Evolutionary conservation across 148 eudicot genomes (phyloP).

Genomic region (Nepenthes mirabilis): DNA sequence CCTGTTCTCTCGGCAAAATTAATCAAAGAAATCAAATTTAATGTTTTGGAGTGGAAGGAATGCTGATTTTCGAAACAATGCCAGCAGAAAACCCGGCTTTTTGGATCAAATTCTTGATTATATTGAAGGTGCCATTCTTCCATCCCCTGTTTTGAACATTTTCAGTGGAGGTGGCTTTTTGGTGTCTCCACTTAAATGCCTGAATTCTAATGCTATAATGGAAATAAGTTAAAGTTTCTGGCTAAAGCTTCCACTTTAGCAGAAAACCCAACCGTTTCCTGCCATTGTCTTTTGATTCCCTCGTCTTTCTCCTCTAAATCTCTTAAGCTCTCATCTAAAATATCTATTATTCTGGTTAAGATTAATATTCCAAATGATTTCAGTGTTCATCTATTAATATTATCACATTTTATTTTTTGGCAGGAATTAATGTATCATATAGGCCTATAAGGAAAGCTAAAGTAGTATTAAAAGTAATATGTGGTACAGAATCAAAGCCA

Average conservation of each 20-base stretch:
- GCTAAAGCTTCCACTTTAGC: no score
- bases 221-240: no score
- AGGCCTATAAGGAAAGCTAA: constrained; percentile 87
- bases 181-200: neutral
- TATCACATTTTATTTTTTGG: no score
- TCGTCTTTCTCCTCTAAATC: no score
- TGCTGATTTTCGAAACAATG: constrained; percentile 17
- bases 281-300: no score
- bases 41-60: neutral
- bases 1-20: constrained; percentile 11
- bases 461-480: constrained; percentile 49
- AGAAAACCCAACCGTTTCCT: no score
- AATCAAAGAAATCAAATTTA: neutral
- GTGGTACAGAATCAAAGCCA: neutral
- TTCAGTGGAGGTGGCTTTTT: neutral
- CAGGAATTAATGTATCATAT: constrained; percentile 88
- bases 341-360: neutral
- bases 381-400: no score
- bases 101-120: constrained; percentile 91
- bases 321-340: no score
- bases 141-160: neutral
- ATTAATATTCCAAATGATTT: neutral
- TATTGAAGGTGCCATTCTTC: constrained; percentile 52
- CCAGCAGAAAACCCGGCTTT: constrained; percentile 62
- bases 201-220: no score